Evolutionary conservation across 768 basidiomycete species (phyloP).

Genomic region (Pholiota molesta): DNA sequence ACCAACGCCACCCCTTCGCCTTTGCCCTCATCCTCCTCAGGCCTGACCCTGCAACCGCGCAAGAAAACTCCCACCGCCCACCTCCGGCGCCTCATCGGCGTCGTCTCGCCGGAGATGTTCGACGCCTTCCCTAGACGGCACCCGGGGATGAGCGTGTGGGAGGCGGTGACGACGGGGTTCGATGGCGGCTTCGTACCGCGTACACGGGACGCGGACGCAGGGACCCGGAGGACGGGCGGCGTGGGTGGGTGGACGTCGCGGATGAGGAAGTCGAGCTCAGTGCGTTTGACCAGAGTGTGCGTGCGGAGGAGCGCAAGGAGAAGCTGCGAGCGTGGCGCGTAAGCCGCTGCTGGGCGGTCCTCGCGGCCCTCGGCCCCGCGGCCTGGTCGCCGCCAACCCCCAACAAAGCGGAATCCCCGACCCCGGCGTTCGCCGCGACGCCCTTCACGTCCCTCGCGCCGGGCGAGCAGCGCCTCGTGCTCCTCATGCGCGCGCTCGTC

Average conservation of each 20-base stretch:
- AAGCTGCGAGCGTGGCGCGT: slow-evolving; percentile 38
- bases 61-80: slow-evolving; percentile 65
- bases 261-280: slow-evolving; percentile 26
- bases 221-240: slow-evolving; percentile 40
- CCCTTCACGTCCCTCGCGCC: slow-evolving; percentile 68
- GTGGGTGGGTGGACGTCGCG: slow-evolving; percentile 45
- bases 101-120: slow-evolving; percentile 87
- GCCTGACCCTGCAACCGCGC: slow-evolving; percentile 59
- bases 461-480: slow-evolving; percentile 78
- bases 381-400: slow-evolving; percentile 20
- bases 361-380: slow-evolving; percentile 63
- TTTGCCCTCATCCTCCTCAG: not conserved
- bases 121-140: slow-evolving; percentile 84
- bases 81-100: slow-evolving; percentile 70
- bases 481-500: slow-evolving; percentile 88
- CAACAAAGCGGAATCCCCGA: not conserved
- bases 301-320: slow-evolving; percentile 23
- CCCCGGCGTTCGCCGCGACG: slow-evolving; percentile 41
- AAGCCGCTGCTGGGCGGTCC: slow-evolving; percentile 51
- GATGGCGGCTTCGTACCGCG: slow-evolving; percentile 76
- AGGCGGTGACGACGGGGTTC: slow-evolving; percentile 88
- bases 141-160: slow-evolving; percentile 66
- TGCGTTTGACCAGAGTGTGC: slow-evolving; percentile 2
- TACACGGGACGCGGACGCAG: slow-evolving; percentile 14
- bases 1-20: too few relatives aligned